Percentiles rank a stretch among this genome's conserved stretches.
Conservation (phyloP, 768 basidiomycete genomes). For the Cystobasidium ongulense region DNA sequence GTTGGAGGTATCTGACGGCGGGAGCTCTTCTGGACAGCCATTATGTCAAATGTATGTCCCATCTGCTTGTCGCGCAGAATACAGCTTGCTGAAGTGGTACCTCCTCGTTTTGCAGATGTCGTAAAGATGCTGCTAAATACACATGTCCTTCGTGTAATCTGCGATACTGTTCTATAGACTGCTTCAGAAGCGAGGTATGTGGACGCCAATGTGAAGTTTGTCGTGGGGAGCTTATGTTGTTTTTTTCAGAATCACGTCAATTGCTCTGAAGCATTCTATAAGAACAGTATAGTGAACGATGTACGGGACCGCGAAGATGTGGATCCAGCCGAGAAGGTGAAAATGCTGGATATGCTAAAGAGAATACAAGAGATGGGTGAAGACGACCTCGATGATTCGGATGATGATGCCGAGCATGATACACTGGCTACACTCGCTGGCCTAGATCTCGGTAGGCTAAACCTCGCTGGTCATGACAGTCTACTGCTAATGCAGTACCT, state of each 20-base stretch:
- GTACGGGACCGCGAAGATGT: slow-evolving; percentile 23
- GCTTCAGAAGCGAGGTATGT: slow-evolving; percentile 33
- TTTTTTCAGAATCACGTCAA: slow-evolving; percentile 21
- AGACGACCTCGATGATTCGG: slow-evolving; percentile 25
- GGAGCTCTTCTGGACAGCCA: background rate
- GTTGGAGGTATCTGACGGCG: background rate
- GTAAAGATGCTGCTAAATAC: slow-evolving; percentile 34
- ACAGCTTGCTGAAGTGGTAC: background rate
- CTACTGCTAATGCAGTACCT: background rate
- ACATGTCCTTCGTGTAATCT: slow-evolving; percentile 42
- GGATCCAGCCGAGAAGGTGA: slow-evolving; percentile 23
- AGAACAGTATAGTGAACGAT: slow-evolving; percentile 33
- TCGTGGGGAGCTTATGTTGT: background rate
- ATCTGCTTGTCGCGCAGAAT: too few relatives aligned
- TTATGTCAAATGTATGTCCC: background rate
- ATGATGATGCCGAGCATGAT: slow-evolving; percentile 27
- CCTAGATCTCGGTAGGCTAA: slow-evolving; percentile 33
- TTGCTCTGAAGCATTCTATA: slow-evolving; percentile 37
- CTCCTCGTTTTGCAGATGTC: slow-evolving; percentile 33
- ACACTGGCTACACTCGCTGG: slow-evolving; percentile 27
- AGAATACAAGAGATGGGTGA: slow-evolving; percentile 36
- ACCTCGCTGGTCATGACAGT: background rate
- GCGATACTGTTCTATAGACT: slow-evolving; percentile 40
- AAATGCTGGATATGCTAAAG: slow-evolving; percentile 38
- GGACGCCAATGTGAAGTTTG: background rate